These are phyloP conservation scores for Colletotrichum sp. DNA, from an alignment of 2,329 filamentous ascomycete genomes.

Conservation along the genomic window DNA sequence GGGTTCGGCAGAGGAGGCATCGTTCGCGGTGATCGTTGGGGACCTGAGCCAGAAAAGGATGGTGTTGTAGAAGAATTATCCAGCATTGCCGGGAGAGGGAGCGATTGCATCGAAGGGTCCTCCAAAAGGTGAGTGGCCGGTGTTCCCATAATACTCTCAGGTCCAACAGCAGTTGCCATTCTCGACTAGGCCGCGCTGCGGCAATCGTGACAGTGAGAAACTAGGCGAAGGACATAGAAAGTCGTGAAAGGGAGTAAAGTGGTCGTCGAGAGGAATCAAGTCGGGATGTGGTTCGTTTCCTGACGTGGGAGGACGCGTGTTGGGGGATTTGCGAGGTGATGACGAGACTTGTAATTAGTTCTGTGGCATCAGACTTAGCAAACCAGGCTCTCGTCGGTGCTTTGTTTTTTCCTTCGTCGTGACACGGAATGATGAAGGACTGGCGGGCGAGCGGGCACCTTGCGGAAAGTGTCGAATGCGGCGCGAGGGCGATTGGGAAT, in stretches of 20 bases:
- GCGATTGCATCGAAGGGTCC: constrained; percentile 25
- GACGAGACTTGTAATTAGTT: constrained; percentile 10
- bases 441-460: neutral
- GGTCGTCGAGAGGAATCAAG: neutral
- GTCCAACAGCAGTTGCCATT: constrained; percentile 47
- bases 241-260: constrained; percentile 21
- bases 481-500: constrained; percentile 18
- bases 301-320: neutral
- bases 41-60: constrained; percentile 29
- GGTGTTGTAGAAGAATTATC: constrained; percentile 28
- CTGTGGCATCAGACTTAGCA: neutral
- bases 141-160: constrained; percentile 37
- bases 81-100: constrained; percentile 31
- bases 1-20: constrained; percentile 62
- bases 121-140: constrained; percentile 14
- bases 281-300: constrained; percentile 9
- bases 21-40: constrained; percentile 38
- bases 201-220: constrained; percentile 48
- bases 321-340: neutral
- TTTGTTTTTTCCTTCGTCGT: neutral
- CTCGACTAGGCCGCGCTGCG: constrained; percentile 51
- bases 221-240: constrained; percentile 46
- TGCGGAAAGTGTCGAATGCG: neutral
- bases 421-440: neutral
- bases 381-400: neutral